Evolutionary conservation across 2,329 filamentous ascomycete genomes (phyloP).

Genomic region (Stylonectria norvegica): DNA sequence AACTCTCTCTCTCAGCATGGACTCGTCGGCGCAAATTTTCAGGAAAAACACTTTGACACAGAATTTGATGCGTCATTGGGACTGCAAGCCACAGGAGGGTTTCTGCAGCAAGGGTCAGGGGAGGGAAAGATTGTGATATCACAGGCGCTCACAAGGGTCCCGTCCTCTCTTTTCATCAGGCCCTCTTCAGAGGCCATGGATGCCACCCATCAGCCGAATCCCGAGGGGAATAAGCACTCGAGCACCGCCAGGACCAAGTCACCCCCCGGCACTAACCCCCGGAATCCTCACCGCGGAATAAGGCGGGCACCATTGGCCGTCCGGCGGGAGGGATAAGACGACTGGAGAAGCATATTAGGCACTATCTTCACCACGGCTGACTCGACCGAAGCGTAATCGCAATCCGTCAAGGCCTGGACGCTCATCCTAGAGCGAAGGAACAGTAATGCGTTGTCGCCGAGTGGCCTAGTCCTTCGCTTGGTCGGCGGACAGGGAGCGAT

Average conservation of each 20-base stretch:
- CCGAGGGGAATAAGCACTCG: not conserved
- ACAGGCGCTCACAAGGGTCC: no score
- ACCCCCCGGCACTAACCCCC: slow-evolving; percentile 21
- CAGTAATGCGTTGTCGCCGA: slow-evolving; percentile 18
- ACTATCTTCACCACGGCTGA: slow-evolving; percentile 5
- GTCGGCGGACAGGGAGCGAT: no score
- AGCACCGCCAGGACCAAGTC: slow-evolving; percentile 1
- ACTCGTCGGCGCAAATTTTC: slow-evolving; percentile 9
- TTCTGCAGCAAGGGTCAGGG: no score
- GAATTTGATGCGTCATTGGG: no score
- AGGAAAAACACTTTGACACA: slow-evolving; percentile 9
- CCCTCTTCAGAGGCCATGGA: no score
- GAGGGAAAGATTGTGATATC: no score
- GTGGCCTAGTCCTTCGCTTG: slow-evolving; percentile 6
- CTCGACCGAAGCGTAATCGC: slow-evolving; percentile 12
- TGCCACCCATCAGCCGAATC: no score
- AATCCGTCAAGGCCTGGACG: slow-evolving; percentile 10
- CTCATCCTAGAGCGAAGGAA: slow-evolving; percentile 8
- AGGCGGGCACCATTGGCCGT: slow-evolving; percentile 19
- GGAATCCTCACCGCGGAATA: slow-evolving; percentile 16
- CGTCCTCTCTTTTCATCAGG: no score
- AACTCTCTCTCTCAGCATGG: slow-evolving; percentile 16
- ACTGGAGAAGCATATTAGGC: slow-evolving; percentile 6
- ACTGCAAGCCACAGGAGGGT: not conserved
- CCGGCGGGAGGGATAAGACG: slow-evolving; percentile 20